Percentiles rank a stretch among this genome's conserved stretches.
These are phyloP conservation scores for Hypholoma sublateritium DNA, from an alignment of 768 basidiomycete species.

Conservation along the genomic window DNA sequence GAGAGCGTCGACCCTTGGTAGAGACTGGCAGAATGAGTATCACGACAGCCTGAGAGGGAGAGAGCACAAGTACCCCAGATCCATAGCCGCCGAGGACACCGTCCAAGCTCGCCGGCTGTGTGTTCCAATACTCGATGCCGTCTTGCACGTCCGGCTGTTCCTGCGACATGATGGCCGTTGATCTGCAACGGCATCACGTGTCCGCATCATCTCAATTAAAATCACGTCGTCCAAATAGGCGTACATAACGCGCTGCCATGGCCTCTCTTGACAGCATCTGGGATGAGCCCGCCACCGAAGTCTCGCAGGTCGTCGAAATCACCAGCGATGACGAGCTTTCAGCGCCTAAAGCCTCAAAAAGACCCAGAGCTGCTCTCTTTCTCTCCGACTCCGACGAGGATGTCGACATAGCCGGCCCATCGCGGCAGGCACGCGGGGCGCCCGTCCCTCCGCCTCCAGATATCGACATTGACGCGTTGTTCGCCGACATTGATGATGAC, in stretches of 20 bases:
- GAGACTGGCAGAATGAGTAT: conserved; percentile 48
- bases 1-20: conserved; percentile 88
- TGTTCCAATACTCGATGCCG: conserved; percentile 86
- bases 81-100: conserved; percentile 76
- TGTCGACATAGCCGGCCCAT: conserved; percentile 25
- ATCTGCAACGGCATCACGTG: conserved; percentile 21
- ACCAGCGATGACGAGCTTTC: conserved; percentile 20
- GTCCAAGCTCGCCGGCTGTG: conserved; percentile 77
- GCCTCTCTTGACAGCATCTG: conserved; percentile 56
- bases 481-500: conserved; percentile 36
- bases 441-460: conserved; percentile 46
- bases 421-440: conserved; percentile 14
- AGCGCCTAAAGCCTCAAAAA: conserved; percentile 30
- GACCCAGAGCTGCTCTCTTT: conserved; percentile 48
- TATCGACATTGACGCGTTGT: conserved; percentile 46
- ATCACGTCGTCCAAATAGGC: conserved; percentile 33
- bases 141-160: conserved; percentile 60
- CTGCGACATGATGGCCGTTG: conserved; percentile 10
- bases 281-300: conserved; percentile 47
- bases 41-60: conserved; percentile 13
- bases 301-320: conserved; percentile 17
- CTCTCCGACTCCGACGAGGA: conserved; percentile 60
- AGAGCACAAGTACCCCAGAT: conserved; percentile 52
- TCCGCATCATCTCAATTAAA: conserved; percentile 11
- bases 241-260: conserved; percentile 45